Base-by-base conservation (phyloP, 176 grass and related monocot species). In the Carex kokanica region DNA sequence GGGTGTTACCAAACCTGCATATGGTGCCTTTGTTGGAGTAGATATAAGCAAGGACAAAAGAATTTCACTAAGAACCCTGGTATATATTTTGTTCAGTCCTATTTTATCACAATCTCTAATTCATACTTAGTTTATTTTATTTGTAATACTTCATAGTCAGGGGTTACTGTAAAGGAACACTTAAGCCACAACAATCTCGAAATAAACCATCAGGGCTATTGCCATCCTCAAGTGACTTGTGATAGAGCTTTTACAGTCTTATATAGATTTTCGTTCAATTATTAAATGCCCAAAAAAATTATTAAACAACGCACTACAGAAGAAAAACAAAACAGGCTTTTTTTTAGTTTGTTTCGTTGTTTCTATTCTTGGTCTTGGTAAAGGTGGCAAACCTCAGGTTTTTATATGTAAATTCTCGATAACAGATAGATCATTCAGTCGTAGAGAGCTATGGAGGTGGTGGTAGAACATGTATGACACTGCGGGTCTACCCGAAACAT, bases 31-130 rank as follows among this genome's bases (percentile, higher is more conserved):
- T 32, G 83, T 97, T 1, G 85, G 86, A 23, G 67, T 91, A 32
- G 81, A 97, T 67, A 62, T 93, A 6, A 63, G 82, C 18, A 85
- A 97, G 27, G 87, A 90, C 62, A 85, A 74, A 59, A 91, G 23
- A 36, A 88, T 93, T 53, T 93, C 91, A 10, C 66, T 97, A 8
- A 91, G 93, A 80, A 92, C 93, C 10, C 32, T 93, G 90, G 93
- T 96, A 61, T 84, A 82, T 74, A 9, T 12, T 55, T 68, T 27
- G 32, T 59, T 8, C 72, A 68, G 54, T 41, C 2, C 34, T 15
- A 45, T 82, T 75, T 82, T 6, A 3, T 82, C 12, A 27, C 6
- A 70, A 43, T 70, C 36, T 70, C 66, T 2, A 7, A 43, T 1
- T 70, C 66, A 40, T 70, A 43, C 36, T 40, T 21, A 63, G 27